A percentile compares a stretch with the other conserved stretches of the same genome.
These are phyloP conservation scores for Podila epicladia DNA, from an alignment of 192 early-diverging fungal genomes.

Conservation along the genomic window DNA sequence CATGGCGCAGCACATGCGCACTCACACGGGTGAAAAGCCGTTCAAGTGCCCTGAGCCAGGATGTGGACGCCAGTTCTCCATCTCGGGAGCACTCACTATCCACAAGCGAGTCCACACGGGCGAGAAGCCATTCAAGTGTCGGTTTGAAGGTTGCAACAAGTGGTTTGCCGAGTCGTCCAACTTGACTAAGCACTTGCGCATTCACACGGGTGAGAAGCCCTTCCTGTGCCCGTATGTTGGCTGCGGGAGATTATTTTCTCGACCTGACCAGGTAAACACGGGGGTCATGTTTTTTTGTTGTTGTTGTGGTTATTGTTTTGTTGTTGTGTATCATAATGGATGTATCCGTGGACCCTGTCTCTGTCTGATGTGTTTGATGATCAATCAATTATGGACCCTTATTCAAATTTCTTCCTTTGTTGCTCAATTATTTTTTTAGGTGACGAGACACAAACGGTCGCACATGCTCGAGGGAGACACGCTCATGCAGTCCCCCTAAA, in stretches of 20 bases:
- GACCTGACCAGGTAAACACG: constrained; percentile 54
- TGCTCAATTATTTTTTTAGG: neutral
- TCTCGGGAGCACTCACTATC: constrained; percentile 70
- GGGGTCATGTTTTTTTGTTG: neutral
- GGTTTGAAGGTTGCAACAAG: constrained; percentile 54
- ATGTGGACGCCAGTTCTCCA: constrained; percentile 70
- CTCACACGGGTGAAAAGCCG: constrained; percentile 78
- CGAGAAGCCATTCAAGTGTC: constrained; percentile 57
- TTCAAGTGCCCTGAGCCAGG: constrained; percentile 67
- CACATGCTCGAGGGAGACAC: neutral
- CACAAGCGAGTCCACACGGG: constrained; percentile 70
- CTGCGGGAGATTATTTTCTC: constrained; percentile 52
- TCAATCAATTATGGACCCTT: too few relatives aligned
- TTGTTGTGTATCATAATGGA: too few relatives aligned
- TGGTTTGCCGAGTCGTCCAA: constrained; percentile 60
- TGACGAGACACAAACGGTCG: constrained; percentile 5
- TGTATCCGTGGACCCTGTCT: too few relatives aligned
- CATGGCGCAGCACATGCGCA: constrained; percentile 77
- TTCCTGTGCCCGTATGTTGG: constrained; percentile 59
- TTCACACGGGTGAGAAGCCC: constrained; percentile 69
- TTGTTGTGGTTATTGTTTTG: too few relatives aligned
- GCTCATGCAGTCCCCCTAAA: neutral
- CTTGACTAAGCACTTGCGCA: constrained; percentile 57
- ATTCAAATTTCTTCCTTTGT: neutral
- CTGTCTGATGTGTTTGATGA: too few relatives aligned